Evolutionary conservation across 140 eudicot genomes (phyloP).

Genomic region (Stevia rebaudiana): DNA sequence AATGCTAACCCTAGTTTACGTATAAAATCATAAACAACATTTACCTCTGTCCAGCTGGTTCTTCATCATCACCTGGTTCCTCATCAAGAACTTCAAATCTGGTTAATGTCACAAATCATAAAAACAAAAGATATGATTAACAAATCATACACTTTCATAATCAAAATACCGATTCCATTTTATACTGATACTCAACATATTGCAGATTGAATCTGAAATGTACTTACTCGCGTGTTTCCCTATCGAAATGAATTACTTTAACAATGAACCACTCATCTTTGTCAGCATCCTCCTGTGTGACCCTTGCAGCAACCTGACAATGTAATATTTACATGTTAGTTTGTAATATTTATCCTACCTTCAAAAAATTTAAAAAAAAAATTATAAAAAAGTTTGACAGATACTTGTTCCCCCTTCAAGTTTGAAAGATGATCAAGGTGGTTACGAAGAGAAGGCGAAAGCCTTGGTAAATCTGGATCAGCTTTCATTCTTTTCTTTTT

Average conservation of each 20-base stretch:
- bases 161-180: background rate
- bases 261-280: slow-evolving; percentile 95
- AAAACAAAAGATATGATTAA: background rate
- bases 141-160: slow-evolving; percentile 13
- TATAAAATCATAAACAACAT: background rate
- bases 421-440: slow-evolving; percentile 73
- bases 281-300: slow-evolving; percentile 66
- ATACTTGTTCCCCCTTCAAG: slow-evolving; percentile 90
- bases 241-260: slow-evolving; percentile 87
- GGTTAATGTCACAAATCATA: slow-evolving; percentile 7
- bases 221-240: slow-evolving; percentile 82
- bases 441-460: slow-evolving; percentile 65
- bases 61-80: slow-evolving; percentile 98
- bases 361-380: background rate
- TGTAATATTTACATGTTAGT: background rate
- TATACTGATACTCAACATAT: background rate
- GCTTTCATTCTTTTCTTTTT: slow-evolving; percentile 80
- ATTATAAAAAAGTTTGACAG: background rate
- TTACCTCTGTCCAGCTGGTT: slow-evolving; percentile 82
- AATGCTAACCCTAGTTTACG: background rate
- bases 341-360: no score
- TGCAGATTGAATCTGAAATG: background rate
- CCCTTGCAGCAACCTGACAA: slow-evolving; percentile 93
- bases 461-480: slow-evolving; percentile 67
- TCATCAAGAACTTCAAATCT: slow-evolving; percentile 94